Conservation (phyloP, 2,329 filamentous ascomycete genomes). For the Didymella glomerata region DNA sequence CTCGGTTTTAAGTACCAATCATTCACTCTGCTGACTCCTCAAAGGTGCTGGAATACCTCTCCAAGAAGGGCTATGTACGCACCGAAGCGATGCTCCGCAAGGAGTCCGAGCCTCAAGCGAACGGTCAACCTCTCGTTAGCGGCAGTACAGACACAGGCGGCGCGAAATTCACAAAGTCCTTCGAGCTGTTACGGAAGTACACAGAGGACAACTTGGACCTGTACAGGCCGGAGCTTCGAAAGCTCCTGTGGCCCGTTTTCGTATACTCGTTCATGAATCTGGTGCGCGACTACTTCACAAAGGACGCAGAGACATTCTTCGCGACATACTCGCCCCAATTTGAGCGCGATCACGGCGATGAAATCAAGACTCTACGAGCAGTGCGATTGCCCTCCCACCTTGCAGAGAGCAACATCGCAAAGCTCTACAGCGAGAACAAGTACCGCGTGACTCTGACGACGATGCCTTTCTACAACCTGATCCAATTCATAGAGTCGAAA, state of each 20-base stretch:
- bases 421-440: slow-evolving; percentile 83
- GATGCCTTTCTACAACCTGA: slow-evolving; percentile 80
- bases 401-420: slow-evolving; percentile 76
- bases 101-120: slow-evolving; percentile 85
- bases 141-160: slow-evolving; percentile 73
- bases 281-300: slow-evolving; percentile 73
- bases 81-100: slow-evolving; percentile 93
- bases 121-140: slow-evolving; percentile 76
- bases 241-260: slow-evolving; percentile 91
- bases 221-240: slow-evolving; percentile 88
- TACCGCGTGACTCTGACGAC: slow-evolving; percentile 91
- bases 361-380: slow-evolving; percentile 76
- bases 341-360: slow-evolving; percentile 79
- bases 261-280: slow-evolving; percentile 91
- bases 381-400: slow-evolving; percentile 82
- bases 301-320: slow-evolving; percentile 78
- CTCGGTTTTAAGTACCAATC: neutral
- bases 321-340: slow-evolving; percentile 73
- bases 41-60: slow-evolving; percentile 90
- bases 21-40: slow-evolving; percentile 15
- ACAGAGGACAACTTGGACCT: slow-evolving; percentile 91
- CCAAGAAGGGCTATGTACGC: slow-evolving; percentile 91
- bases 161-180: slow-evolving; percentile 80
- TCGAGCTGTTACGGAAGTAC: slow-evolving; percentile 77
- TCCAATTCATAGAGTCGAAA: slow-evolving; percentile 90